Evolutionary conservation across 257 asterid genomes (phyloP), one percentile per base, ranked within the genome.

Genomic region (Solanum chaucha): DNA sequence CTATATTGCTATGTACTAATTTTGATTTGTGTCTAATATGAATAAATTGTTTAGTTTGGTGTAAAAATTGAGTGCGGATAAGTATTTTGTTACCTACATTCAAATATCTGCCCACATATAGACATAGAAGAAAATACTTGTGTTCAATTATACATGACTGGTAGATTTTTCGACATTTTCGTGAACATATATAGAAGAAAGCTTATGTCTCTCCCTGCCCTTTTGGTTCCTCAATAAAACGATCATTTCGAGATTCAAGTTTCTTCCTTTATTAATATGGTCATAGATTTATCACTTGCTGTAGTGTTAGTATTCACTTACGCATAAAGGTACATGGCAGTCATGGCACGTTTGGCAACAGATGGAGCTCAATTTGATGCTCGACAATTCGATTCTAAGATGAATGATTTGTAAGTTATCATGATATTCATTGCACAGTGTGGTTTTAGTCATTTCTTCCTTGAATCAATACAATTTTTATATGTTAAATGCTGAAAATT

Each of bases 281-380:
- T 22, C 10, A 13, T 77, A 35, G 9, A 44, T 26, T 44, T 78
- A 73, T 24, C 38, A 26, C 38, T 26, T 78, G 9, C 4, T 7
- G 38, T 73, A 73, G 14, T 41, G 30, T 26, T 26, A 15, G 70
- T 73, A 12, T n/a, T 87, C 87, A 85, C 88, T 84, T 55, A 61
- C 65, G 7, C 22, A 38, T 81, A 81, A 81, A 17, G 55, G 5
- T 58, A 20, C 32, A 87, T n/a, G 90, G 83, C 92, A 94, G 95
- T 84, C 83, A 94, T 96, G 98, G 95, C 94, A 91, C 95, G 94
- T 55, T 85, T 88, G 87, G 95, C 94, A 88, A 89, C 90, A n/a
- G 98, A 94, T 88, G 98, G 95, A 87, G 87, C 95, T 1, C 95
- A 93, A 48, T 94, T 93, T 88, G 98, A 94, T 92, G 85, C 93